Conservation (phyloP, 805 yeast genomes). For the Pichia cephalocereana region DNA sequence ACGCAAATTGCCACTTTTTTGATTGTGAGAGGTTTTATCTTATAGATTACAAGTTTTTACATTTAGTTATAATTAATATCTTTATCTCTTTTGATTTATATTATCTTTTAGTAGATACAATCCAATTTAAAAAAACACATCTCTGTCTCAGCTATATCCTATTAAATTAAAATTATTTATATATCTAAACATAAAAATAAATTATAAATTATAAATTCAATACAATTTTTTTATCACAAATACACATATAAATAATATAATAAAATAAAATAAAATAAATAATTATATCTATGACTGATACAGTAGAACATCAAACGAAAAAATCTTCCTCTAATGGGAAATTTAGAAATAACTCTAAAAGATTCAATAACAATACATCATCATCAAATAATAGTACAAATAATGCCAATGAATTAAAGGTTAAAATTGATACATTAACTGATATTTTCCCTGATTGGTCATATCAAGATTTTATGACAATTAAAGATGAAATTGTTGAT, state of each 20-base stretch:
- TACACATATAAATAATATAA: neutral
- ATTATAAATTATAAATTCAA: too few relatives aligned
- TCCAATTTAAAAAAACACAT: too few relatives aligned
- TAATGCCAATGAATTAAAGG: constrained; percentile 21
- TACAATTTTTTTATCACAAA: neutral
- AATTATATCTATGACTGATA: constrained; percentile 25
- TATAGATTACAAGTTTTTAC: too few relatives aligned
- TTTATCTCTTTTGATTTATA: too few relatives aligned
- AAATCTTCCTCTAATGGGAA: constrained; percentile 13
- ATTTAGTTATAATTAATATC: too few relatives aligned
- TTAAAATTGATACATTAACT: constrained; percentile 44
- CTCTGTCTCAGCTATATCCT: too few relatives aligned
- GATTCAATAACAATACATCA: neutral
- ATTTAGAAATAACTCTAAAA: constrained; percentile 37
- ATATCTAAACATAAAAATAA: too few relatives aligned
- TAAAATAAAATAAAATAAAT: neutral
- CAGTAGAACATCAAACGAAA: constrained; percentile 15
- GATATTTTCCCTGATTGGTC: constrained; percentile 97
- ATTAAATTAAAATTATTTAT: too few relatives aligned
- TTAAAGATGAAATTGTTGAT: constrained; percentile 58
- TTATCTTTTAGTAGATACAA: too few relatives aligned
- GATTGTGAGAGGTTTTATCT: too few relatives aligned
- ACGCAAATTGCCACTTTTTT: too few relatives aligned
- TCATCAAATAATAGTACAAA: neutral
- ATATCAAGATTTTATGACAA: constrained; percentile 66